phyloP scores from a whole-genome alignment of 2,329 filamentous ascomycete genomes.

The Teratosphaeria destructans region DNA sequence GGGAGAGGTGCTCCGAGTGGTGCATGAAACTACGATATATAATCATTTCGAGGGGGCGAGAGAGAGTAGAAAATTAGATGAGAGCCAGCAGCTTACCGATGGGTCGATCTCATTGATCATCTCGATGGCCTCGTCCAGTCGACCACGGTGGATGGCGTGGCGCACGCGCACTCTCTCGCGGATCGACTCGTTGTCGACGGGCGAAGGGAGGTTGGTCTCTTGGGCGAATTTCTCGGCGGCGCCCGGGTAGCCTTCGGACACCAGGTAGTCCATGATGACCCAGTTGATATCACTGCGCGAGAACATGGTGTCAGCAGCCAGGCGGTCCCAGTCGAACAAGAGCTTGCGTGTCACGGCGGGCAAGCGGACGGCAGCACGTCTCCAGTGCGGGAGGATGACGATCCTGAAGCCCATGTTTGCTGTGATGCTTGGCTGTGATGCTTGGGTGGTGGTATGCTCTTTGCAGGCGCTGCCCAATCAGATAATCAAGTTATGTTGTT shows the following conservation, averaged over 20 bases:
- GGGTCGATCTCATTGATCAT: constrained; percentile 82
- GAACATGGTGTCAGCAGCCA: not conserved
- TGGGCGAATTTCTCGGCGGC: constrained; percentile 88
- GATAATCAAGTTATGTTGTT: constrained; percentile 65
- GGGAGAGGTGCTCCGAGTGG: constrained; percentile 87
- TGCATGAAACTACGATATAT: constrained; percentile 92
- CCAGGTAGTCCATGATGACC: constrained; percentile 91
- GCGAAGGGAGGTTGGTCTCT: constrained; percentile 76
- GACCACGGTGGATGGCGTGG: constrained; percentile 71
- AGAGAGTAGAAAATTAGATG: constrained; percentile 2
- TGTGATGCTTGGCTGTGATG: not conserved
- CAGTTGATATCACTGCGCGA: constrained; percentile 77
- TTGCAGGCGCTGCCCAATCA: constrained; percentile 35
- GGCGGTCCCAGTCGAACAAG: not conserved
- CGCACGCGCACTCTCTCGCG: constrained; percentile 71
- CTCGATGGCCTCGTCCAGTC: constrained; percentile 77
- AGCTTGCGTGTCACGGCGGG: not conserved
- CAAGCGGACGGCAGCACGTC: not conserved
- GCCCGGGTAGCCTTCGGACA: constrained; percentile 86
- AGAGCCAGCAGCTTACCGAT: constrained; percentile 55
- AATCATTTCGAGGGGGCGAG: constrained; percentile 63
- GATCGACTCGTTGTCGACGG: constrained; percentile 60
- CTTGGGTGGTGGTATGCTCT: not conserved
- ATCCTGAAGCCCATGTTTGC: constrained; percentile 2
- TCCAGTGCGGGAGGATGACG: constrained; percentile 5